These are phyloP conservation scores for Lactarius evosmus DNA, from an alignment of 768 basidiomycete species.

Conservation along the genomic window DNA sequence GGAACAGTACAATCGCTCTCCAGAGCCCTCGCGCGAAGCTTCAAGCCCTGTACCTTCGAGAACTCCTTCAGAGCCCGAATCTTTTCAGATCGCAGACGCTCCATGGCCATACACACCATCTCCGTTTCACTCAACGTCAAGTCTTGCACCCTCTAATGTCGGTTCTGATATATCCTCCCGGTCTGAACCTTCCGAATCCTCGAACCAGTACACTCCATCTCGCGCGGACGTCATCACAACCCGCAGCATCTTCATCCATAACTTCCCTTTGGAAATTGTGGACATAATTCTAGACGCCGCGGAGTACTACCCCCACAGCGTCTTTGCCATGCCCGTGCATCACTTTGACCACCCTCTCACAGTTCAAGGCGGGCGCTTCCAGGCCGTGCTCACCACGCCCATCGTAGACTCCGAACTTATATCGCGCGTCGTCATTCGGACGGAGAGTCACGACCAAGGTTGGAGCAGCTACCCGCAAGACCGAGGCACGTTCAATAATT, in stretches of 20 bases:
- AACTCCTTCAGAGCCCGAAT: not conserved
- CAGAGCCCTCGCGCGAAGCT: not conserved
- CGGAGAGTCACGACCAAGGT: slow-evolving; percentile 13
- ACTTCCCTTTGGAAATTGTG: not conserved
- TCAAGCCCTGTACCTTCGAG: not conserved
- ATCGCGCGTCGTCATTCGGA: not conserved
- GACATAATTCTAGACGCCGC: not conserved
- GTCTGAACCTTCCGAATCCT: not conserved
- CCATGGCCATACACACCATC: not conserved
- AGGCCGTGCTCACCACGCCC: not conserved
- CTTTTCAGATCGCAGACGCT: not conserved
- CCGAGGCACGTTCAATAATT: slow-evolving; percentile 4
- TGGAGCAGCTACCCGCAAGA: slow-evolving; percentile 4
- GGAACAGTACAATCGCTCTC: not conserved
- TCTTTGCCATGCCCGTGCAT: not conserved
- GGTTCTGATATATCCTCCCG: not conserved
- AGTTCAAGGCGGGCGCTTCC: not conserved
- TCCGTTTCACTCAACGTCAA: not conserved
- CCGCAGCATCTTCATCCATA: not conserved
- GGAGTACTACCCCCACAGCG: not conserved
- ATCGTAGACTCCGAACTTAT: not conserved
- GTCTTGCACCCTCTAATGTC: not conserved
- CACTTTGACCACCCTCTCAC: not conserved
- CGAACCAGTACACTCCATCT: not conserved
- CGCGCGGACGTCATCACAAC: not conserved